Percentiles rank a stretch among this genome's conserved stretches.
Evolutionary conservation across 2,329 filamentous ascomycete genomes (phyloP).

Genomic region (Fusarium brachygibbosum): DNA sequence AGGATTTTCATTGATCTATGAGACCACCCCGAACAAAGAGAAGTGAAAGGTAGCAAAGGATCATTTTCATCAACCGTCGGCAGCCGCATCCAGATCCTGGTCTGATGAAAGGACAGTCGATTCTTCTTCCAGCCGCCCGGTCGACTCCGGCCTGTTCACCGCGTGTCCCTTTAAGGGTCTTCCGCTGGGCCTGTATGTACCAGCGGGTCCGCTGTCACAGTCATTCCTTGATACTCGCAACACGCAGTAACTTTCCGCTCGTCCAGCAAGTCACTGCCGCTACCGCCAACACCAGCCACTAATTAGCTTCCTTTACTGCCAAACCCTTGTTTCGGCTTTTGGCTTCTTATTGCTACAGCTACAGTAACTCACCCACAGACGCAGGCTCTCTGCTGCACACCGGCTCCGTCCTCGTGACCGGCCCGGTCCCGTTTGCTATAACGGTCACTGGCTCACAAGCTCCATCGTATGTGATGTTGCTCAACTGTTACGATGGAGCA

Average conservation of each 20-base stretch:
- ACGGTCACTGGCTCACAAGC: constrained; percentile 8
- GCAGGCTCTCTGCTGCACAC: constrained; percentile 18
- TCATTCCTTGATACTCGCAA: constrained; percentile 21
- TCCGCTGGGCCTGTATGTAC: constrained; percentile 36
- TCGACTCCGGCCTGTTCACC: constrained; percentile 44
- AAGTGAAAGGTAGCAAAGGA: constrained; percentile 19
- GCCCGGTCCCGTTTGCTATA: constrained; percentile 39
- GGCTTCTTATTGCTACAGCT: constrained; percentile 3
- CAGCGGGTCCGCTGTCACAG: constrained; percentile 36
- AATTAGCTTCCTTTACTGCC: constrained; percentile 24
- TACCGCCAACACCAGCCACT: constrained; percentile 30
- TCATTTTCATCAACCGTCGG: constrained; percentile 19
- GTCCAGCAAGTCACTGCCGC: constrained; percentile 34
- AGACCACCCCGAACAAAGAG: constrained; percentile 11
- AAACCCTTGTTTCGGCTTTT: constrained; percentile 30
- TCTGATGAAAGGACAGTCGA: constrained; percentile 18
- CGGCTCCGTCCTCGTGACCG: constrained; percentile 45
- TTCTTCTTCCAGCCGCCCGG: constrained; percentile 36
- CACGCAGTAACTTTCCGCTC: constrained; percentile 32
- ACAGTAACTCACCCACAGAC: too few relatives aligned
- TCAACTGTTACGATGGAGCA: not conserved
- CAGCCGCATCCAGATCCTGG: constrained; percentile 18
- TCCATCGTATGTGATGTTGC: constrained; percentile 3
- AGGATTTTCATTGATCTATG: not conserved
- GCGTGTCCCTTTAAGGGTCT: constrained; percentile 31